Conservation (phyloP, 108 stramenopile species). For the Nitzschia palea region DNA sequence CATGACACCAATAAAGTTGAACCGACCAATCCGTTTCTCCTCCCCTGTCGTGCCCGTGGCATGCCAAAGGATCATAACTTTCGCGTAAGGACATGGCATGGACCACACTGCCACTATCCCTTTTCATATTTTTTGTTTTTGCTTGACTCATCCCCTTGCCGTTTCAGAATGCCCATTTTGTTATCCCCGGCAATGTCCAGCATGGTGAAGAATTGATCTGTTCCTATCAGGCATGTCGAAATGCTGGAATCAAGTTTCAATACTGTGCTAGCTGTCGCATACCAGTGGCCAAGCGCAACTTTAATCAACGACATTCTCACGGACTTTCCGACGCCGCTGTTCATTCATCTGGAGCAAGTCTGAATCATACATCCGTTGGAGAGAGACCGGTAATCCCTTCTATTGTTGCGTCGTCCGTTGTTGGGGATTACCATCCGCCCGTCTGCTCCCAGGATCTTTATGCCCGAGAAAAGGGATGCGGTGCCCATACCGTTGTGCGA, state of each 20-base stretch:
- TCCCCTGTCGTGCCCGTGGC: conserved; percentile 74
- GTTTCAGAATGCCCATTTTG: conserved; percentile 55
- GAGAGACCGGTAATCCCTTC: too few species aligned
- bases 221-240: conserved; percentile 53
- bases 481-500: too few species aligned
- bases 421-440: too few species aligned
- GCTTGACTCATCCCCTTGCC: not conserved
- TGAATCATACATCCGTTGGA: too few species aligned
- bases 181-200: conserved; percentile 47
- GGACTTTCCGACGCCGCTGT: not conserved
- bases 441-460: too few species aligned
- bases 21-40: conserved; percentile 11
- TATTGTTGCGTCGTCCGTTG: too few species aligned
- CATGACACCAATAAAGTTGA: too few species aligned
- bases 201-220: conserved; percentile 69
- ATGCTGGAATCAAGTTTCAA: conserved; percentile 64
- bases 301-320: conserved; percentile 56
- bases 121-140: not conserved
- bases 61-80: conserved; percentile 79
- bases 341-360: too few species aligned
- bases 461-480: too few species aligned
- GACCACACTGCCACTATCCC: not conserved
- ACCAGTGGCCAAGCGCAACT: conserved; percentile 80
- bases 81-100: conserved; percentile 25
- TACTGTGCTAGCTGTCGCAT: conserved; percentile 65